Base-by-base conservation (phyloP, 768 basidiomycete genomes). In the Pleurotus tuber-regium region DNA sequence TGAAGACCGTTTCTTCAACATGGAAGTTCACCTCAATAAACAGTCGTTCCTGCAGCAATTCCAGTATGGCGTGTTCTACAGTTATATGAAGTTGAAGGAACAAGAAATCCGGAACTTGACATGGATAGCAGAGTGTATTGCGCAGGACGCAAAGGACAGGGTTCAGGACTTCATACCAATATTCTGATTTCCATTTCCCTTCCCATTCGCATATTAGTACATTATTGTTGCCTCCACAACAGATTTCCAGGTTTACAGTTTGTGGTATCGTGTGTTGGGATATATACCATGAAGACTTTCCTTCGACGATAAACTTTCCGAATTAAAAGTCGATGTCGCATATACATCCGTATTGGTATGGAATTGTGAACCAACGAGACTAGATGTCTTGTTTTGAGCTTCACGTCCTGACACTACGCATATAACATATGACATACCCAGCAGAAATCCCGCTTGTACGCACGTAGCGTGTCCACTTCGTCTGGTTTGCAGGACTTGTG, bases 111-210 rank as follows among this genome's bases (percentile, higher is more conserved):
- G 90, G 56, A 92, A 89, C 61, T 61, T 94, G 60, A 91, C 88
- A 24, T 93, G 91, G 92, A 94, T 97, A 70, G 92, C 93, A 50
- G 96, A 98, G 73, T 98, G 96, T 69, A 97, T 98, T 60, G 94
- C 94, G 7, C 96, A 98, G 75, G 87, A 96, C 71, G 93, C 94
- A 38, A 85, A 87, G 69, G 92, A 97, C 63, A 84, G 96, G 72
- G 93, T 98, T 72, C 86, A 92, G 64, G 92, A 96, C 70, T 94
- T 86, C 71, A 93, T 95, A 76, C 86, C 90, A 60, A 87, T 92
- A 56, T 92, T 92, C 66, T 94, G 72, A 83, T 43, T 6, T 50
- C 18, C n/a, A 23, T n/a, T 35, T n/a, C 4, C 14, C 30, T 42
- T n/a, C n/a, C n/a, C n/a, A n/a, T n/a, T n/a, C n/a, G n/a, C n/a